These are phyloP conservation scores for Solanum peruvianum DNA, from an alignment of 257 asterid genomes.

Conservation along the genomic window DNA sequence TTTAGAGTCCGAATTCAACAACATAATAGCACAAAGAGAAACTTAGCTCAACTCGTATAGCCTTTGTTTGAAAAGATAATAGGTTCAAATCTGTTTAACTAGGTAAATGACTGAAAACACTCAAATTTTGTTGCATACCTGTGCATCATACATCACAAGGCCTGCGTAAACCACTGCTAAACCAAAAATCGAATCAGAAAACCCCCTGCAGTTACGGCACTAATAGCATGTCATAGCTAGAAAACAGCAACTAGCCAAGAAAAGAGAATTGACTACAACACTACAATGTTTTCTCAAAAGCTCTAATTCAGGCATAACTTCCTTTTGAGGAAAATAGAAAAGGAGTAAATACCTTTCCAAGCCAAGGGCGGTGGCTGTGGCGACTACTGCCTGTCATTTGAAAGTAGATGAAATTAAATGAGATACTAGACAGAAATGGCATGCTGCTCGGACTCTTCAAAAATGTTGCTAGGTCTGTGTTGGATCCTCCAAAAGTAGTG, in stretches of 20 bases:
- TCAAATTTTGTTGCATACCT: conserved; percentile 39
- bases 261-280: background rate
- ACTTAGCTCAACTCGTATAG: background rate
- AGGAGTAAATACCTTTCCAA: conserved; percentile 48
- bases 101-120: background rate
- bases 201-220: conserved; percentile 53
- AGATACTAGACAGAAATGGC: background rate
- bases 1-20: background rate
- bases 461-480: background rate
- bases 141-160: conserved; percentile 87
- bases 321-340: background rate
- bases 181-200: conserved; percentile 74
- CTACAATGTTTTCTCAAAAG: background rate
- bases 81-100: background rate
- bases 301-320: background rate
- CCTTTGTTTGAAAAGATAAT: background rate
- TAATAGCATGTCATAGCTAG: background rate
- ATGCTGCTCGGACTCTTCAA: background rate
- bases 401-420: background rate
- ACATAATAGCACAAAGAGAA: background rate
- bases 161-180: conserved; percentile 74
- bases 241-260: background rate
- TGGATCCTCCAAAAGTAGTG: background rate
- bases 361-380: conserved; percentile 74
- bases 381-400: conserved; percentile 54